These are phyloP conservation scores for Lignosus rhinocerotis DNA, from an alignment of 1,284 basidiomycete species.

Conservation along the genomic window DNA sequence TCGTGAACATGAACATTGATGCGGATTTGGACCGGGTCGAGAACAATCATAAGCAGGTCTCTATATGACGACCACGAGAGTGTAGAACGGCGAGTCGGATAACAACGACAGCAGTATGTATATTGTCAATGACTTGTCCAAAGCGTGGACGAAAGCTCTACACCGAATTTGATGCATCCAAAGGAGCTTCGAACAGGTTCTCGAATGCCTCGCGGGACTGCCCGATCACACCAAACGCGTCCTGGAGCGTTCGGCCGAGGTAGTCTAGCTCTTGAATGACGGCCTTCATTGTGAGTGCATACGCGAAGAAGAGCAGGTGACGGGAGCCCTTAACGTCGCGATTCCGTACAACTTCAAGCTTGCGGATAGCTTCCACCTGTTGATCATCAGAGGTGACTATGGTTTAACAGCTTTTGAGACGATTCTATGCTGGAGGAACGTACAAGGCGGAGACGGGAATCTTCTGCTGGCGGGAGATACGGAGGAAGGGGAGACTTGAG, in stretches of 20 bases:
- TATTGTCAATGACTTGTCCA: neutral
- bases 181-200: conserved; percentile 31
- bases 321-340: conserved; percentile 73
- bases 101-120: neutral
- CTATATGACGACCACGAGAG: too few species aligned
- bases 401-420: neutral
- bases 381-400: neutral
- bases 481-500: conserved; percentile 92
- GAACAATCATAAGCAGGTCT: too few species aligned
- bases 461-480: conserved; percentile 90
- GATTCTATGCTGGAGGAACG: conserved; percentile 20
- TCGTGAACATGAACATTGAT: too few species aligned
- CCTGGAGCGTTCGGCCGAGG: conserved; percentile 77
- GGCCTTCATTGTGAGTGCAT: conserved; percentile 90
- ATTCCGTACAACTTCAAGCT: conserved; percentile 81
- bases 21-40: too few species aligned
- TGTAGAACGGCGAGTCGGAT: too few species aligned
- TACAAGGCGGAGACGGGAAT: conserved; percentile 78
- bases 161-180: neutral
- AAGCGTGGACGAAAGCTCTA: neutral
- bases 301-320: conserved; percentile 91
- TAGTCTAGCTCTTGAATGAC: conserved; percentile 85
- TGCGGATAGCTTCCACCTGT: conserved; percentile 79
- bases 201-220: conserved; percentile 44
- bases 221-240: conserved; percentile 87